phyloP scores from a whole-genome alignment of 331 rosid species.

The Rhamnella rubrinervis region DNA sequence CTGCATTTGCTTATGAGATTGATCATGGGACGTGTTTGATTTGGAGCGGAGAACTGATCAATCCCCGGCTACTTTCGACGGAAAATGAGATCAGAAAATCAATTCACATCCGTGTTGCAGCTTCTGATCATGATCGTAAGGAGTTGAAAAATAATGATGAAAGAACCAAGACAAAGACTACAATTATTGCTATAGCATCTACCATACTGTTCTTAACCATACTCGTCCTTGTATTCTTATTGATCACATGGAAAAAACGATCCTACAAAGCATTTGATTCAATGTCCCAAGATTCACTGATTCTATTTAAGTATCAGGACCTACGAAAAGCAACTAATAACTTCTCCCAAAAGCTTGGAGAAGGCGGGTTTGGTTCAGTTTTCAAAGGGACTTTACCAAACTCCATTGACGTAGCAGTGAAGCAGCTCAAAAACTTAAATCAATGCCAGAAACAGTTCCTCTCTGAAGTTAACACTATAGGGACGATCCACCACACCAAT shows the following conservation, averaged over 20 bases:
- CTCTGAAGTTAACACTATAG: neutral
- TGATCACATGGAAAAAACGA: too few species aligned
- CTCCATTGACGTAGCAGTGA: neutral
- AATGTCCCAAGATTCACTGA: neutral
- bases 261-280: too few species aligned
- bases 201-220: too few species aligned
- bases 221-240: too few species aligned
- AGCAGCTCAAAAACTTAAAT: neutral
- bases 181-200: too few species aligned
- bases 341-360: neutral
- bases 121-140: neutral
- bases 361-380: neutral
- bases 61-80: neutral
- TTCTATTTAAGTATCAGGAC: neutral
- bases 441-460: neutral
- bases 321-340: neutral
- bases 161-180: too few species aligned
- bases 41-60: neutral
- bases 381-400: neutral
- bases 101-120: neutral
- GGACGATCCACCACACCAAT: neutral
- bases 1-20: conserved; percentile 8
- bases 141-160: too few species aligned
- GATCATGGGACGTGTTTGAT: neutral
- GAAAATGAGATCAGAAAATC: neutral